Evolutionary conservation across 257 asterid species (phyloP).

Genomic region (Petunia axillaris): DNA sequence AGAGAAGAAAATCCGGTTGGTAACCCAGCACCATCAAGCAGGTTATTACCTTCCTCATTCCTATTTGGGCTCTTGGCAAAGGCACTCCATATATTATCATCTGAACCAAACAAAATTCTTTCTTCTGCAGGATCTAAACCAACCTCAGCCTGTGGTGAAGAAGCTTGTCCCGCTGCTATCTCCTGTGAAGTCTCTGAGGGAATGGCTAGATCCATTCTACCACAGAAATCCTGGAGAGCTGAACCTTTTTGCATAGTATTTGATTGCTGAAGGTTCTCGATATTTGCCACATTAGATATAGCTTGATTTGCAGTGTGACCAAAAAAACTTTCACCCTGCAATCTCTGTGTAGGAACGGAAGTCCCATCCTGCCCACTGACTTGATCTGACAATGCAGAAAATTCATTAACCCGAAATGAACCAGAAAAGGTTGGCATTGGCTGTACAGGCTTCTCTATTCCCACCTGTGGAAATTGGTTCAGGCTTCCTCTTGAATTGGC

Average conservation of each 20-base stretch:
- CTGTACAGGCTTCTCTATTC: constrained; percentile 50
- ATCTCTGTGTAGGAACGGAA: constrained; percentile 50
- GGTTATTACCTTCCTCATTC: constrained; percentile 59
- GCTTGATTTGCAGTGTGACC: constrained; percentile 54
- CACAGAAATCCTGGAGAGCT: constrained; percentile 41
- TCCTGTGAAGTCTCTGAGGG: constrained; percentile 47
- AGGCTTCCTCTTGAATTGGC: constrained; percentile 67
- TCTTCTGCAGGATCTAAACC: constrained; percentile 89
- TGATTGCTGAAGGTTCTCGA: constrained; percentile 54
- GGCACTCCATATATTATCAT: constrained; percentile 79
- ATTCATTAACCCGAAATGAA: constrained; percentile 54
- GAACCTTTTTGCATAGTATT: constrained; percentile 50
- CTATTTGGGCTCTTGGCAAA: constrained; percentile 58
- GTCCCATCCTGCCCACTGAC: constrained; percentile 46
- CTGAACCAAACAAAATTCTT: constrained; percentile 87
- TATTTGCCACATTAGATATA: constrained; percentile 37
- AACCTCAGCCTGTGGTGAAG: constrained; percentile 56
- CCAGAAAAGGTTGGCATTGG: constrained; percentile 52
- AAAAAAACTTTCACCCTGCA: constrained; percentile 52
- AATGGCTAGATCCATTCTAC: constrained; percentile 49
- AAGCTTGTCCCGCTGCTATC: constrained; percentile 40
- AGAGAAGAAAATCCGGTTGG: constrained; percentile 52
- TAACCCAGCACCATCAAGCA: constrained; percentile 53
- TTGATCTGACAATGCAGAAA: constrained; percentile 50
- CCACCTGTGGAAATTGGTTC: constrained; percentile 59